These are phyloP conservation scores for Claviceps lovelessii DNA, from an alignment of 2,329 filamentous ascomycete genomes.

Conservation along the genomic window DNA sequence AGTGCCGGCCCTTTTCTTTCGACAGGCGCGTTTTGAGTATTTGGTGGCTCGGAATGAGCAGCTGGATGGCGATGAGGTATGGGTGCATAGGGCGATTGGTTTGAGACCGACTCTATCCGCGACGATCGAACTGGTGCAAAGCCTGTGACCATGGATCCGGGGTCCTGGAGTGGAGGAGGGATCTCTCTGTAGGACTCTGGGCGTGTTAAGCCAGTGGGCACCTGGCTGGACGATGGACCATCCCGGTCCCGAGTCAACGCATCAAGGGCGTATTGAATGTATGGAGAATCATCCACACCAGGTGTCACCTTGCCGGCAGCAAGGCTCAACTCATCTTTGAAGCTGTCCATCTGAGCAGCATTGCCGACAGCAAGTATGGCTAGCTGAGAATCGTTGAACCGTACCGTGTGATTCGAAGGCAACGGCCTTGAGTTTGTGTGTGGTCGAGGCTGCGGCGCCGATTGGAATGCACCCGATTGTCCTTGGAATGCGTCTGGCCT, in stretches of 20 bases:
- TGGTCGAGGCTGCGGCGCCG: neutral
- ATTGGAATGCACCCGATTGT: slow-evolving; percentile 12
- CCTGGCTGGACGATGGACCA: slow-evolving; percentile 35
- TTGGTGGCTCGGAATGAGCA: neutral
- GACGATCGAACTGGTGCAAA: neutral
- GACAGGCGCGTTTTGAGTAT: neutral
- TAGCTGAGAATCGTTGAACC: slow-evolving; percentile 25
- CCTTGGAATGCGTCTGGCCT: slow-evolving; percentile 26
- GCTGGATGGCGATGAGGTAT: neutral
- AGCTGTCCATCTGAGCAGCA: slow-evolving; percentile 21
- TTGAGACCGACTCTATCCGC: neutral
- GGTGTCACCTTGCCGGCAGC: slow-evolving; percentile 49
- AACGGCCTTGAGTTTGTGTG: neutral
- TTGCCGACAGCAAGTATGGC: slow-evolving; percentile 24
- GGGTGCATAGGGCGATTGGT: neutral
- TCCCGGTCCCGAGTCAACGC: slow-evolving; percentile 67
- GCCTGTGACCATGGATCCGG: neutral
- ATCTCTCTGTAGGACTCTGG: slow-evolving; percentile 20
- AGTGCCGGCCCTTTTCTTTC: slow-evolving; percentile 1
- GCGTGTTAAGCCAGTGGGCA: slow-evolving; percentile 26
- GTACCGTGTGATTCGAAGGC: slow-evolving; percentile 12
- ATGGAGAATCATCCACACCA: slow-evolving; percentile 70
- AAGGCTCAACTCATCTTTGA: slow-evolving; percentile 38
- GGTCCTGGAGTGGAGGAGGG: slow-evolving; percentile 9
- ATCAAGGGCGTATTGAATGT: slow-evolving; percentile 79